These are phyloP conservation scores for Haplosporangium gracile DNA, from an alignment of 192 early-diverging fungal species.

Conservation along the genomic window DNA sequence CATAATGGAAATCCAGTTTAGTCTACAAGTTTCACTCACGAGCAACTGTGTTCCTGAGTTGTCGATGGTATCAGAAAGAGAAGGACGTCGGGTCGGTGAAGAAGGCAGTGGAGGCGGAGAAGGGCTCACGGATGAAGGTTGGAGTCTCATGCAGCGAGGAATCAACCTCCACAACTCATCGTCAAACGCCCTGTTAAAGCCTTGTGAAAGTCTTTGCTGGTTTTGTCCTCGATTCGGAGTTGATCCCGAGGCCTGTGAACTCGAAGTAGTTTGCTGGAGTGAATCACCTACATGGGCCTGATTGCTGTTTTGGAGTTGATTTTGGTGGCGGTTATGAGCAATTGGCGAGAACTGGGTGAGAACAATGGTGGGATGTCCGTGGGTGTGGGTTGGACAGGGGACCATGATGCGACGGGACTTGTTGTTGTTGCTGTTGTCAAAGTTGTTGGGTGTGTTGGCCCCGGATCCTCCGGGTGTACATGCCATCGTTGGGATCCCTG, in stretches of 20 bases:
- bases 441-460: neutral
- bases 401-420: neutral
- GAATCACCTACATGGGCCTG: neutral
- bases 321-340: constrained; percentile 20
- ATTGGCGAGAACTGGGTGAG: constrained; percentile 16
- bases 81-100: neutral
- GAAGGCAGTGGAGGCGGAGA: neutral
- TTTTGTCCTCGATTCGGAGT: neutral
- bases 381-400: constrained; percentile 29
- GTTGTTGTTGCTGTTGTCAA: neutral
- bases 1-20: neutral
- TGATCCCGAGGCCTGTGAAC: neutral
- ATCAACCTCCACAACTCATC: constrained; percentile 23
- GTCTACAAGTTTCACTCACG: neutral
- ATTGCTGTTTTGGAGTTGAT: neutral
- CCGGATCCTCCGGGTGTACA: constrained; percentile 1
- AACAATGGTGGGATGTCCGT: constrained; percentile 21
- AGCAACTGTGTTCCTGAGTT: neutral
- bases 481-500: constrained; percentile 4
- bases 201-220: neutral
- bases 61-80: constrained; percentile 8
- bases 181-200: constrained; percentile 13
- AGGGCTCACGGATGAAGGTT: neutral
- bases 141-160: neutral
- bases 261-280: neutral